Evolutionary conservation across 305 asterid species (phyloP), one percentile per base, ranked within the genome.

Genomic region (Striga hermonthica): DNA sequence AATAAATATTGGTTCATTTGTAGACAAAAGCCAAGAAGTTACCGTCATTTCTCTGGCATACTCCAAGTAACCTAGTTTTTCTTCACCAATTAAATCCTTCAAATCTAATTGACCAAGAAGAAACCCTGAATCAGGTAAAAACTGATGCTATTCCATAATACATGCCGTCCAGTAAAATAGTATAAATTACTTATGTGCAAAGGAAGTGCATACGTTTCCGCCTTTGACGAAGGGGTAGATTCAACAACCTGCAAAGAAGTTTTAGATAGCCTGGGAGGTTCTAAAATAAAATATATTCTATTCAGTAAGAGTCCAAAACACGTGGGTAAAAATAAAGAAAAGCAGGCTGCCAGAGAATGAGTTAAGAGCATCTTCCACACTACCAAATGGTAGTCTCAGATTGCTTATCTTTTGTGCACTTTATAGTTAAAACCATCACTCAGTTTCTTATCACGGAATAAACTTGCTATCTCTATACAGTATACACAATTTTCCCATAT

Each of bases 1-100:
- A 55, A 52, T 52, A 16, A 12, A 66, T 49, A 71, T 59, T 44
- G 52, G 39, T 40, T 53, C 3, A 40, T 68, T 47, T 41, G 63
- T 36, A 11, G 60, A 61, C 45, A 57, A 11, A 35, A 64, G 40
- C 47, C 62, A 22, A 38, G 1, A 56, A 76, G 89, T 77, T 71
- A 88, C 98, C 4, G 85, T 86, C 75, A 88, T 86, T 84, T 91
- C 90, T 81, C 73, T 83, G 14, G 94, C 95, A 75, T 81, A 86
- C 75, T 91, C 96, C 0, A 91, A 79, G 78, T 75, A 88, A 71
- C 98, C 96, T 34, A 69, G 79, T 77, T 80, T 89, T 80, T 79
- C 89, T 60, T 76, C 84, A 58, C 80, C 83, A 71, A 88, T 81
- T 78, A 91, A 78, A 76, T 82, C 81, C 77, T 79, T 82, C 78